Conservation (phyloP, 2,329 filamentous ascomycete species). For the Fusarium palustre region DNA sequence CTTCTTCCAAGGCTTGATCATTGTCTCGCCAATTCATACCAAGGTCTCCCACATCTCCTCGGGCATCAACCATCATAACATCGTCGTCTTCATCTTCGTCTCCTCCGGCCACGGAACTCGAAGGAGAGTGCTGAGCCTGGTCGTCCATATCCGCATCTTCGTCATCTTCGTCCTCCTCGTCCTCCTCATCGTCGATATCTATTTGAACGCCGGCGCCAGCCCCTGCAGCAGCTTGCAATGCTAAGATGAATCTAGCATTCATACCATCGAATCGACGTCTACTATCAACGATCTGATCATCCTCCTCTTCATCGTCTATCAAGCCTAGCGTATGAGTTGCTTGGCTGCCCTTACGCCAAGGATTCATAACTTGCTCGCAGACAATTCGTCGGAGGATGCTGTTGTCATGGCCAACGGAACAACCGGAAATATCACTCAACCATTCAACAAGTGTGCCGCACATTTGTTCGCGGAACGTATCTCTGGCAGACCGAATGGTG, state of each 20-base stretch:
- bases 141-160: slow-evolving; percentile 59
- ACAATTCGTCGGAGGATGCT: slow-evolving; percentile 83
- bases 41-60: slow-evolving; percentile 59
- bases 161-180: slow-evolving; percentile 51
- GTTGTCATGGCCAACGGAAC: slow-evolving; percentile 83
- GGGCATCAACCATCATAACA: slow-evolving; percentile 68
- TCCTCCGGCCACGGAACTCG: slow-evolving; percentile 52
- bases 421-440: slow-evolving; percentile 92
- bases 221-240: slow-evolving; percentile 52
- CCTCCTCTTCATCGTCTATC: slow-evolving; percentile 60
- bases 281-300: slow-evolving; percentile 60
- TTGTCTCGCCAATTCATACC: slow-evolving; percentile 64
- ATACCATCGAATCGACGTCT: slow-evolving; percentile 48
- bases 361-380: slow-evolving; percentile 89
- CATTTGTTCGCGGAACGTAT: slow-evolving; percentile 98
- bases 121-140: slow-evolving; percentile 51
- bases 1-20: slow-evolving; percentile 77
- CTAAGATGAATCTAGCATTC: slow-evolving; percentile 54
- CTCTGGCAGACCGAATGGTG: slow-evolving; percentile 90
- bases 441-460: slow-evolving; percentile 97
- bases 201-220: slow-evolving; percentile 47
- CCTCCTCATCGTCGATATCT: slow-evolving; percentile 48
- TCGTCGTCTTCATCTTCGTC: slow-evolving; percentile 66
- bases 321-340: slow-evolving; percentile 74
- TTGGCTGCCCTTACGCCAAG: slow-evolving; percentile 87